Percentiles rank a stretch among this genome's conserved stretches.
Conservation (phyloP, 169 alveolate species). For the Miamiensis avidus region DNA sequence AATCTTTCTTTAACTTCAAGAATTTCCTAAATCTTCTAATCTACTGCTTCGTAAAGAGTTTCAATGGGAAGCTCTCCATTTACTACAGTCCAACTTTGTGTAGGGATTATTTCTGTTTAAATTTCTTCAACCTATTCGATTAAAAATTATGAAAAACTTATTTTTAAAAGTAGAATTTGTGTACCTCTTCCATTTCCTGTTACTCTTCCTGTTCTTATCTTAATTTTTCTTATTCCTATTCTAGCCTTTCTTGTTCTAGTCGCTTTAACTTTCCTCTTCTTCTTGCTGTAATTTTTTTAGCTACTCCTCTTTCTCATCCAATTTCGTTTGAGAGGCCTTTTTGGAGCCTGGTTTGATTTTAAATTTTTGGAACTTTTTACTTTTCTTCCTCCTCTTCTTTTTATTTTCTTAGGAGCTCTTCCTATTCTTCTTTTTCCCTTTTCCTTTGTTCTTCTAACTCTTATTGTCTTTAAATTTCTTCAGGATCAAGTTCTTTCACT, state of each 20-base stretch:
- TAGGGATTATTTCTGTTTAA: too few species aligned
- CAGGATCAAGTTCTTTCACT: constrained; percentile 36
- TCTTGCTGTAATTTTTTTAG: constrained; percentile 32
- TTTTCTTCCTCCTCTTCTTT: neutral
- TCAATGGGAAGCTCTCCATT: neutral
- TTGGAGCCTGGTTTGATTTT: neutral
- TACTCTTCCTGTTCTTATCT: constrained; percentile 29
- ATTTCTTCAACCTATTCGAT: neutral
- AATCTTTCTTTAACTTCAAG: constrained; percentile 5
- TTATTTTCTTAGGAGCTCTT: neutral
- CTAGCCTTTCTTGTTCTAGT: constrained; percentile 32
- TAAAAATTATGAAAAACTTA: too few species aligned
- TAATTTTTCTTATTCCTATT: constrained; percentile 32
- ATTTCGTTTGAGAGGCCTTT: too few species aligned
- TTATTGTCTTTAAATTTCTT: constrained; percentile 38
- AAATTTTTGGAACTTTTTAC: too few species aligned
- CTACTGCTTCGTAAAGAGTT: constrained; percentile 4
- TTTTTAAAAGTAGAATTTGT: neutral
- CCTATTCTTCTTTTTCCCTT: constrained; percentile 36
- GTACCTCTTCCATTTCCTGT: neutral
- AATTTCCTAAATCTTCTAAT: neutral
- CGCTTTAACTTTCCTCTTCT: constrained; percentile 26
- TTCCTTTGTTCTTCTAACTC: constrained; percentile 39
- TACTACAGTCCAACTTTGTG: neutral
- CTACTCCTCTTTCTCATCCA: constrained; percentile 19